These are phyloP conservation scores for sunflower (Helianthus annuus) DNA, from an alignment of 129 eudicot species.

Conservation along the genomic window HanXRQr2.0-SUNRISE NC_035449.2:68768313-68768812, in stretches of 20 bases:
- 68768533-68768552: background rate
- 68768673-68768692: no score
- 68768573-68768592: background rate
- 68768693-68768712: no score
- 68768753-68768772: background rate
- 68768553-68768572: background rate
- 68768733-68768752: background rate
- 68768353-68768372: background rate
- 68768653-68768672: no score
- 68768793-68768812: background rate
- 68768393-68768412: slow-evolving; percentile 6
- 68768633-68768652: no score
- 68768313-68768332: slow-evolving; percentile 64
- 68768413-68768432: slow-evolving; percentile 3
- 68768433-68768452: background rate
- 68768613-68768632: background rate
- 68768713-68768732: background rate
- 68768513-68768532: no score
- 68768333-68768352: slow-evolving; percentile 56
- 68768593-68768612: background rate
- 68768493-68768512: background rate
- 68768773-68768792: background rate
- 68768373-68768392: slow-evolving; percentile 14
- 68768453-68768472: background rate
- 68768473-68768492: background rate